phyloP scores from a whole-genome alignment of 345 rosid species.

The Eucalyptus viminalis region DNA sequence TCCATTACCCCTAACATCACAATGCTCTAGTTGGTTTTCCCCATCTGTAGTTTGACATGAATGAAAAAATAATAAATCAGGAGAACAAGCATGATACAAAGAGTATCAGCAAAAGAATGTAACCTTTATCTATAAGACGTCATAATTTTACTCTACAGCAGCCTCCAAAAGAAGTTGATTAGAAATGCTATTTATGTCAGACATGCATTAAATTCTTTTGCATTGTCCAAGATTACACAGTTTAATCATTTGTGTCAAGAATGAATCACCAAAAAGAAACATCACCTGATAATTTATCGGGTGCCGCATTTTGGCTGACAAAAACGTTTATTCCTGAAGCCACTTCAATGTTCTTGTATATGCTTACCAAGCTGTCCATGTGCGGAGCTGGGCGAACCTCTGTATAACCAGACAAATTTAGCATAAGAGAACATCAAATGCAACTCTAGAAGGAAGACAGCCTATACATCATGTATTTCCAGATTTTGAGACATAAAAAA shows the following conservation, averaged over 20 bases:
- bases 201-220: not conserved
- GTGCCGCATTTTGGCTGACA: constrained; percentile 34
- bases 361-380: constrained; percentile 80
- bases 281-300: constrained; percentile 30
- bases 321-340: constrained; percentile 62
- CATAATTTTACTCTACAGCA: not conserved
- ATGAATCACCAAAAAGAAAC: not conserved
- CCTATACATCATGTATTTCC: not conserved
- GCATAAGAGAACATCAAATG: not conserved
- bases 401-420: not conserved
- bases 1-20: too few relatives aligned
- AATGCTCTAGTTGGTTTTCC: too few relatives aligned
- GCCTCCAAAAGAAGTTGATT: not conserved
- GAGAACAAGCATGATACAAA: not conserved
- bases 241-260: not conserved
- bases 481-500: not conserved
- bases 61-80: not conserved
- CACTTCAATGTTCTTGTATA: constrained; percentile 78
- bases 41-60: not conserved
- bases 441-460: not conserved
- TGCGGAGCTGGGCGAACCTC: constrained; percentile 85
- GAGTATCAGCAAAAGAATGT: not conserved
- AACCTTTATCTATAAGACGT: not conserved
- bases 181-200: not conserved
- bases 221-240: not conserved